Evolutionary conservation across 176 grass and related monocot species (phyloP).

Genomic region (Cenchrus americanus): DNA sequence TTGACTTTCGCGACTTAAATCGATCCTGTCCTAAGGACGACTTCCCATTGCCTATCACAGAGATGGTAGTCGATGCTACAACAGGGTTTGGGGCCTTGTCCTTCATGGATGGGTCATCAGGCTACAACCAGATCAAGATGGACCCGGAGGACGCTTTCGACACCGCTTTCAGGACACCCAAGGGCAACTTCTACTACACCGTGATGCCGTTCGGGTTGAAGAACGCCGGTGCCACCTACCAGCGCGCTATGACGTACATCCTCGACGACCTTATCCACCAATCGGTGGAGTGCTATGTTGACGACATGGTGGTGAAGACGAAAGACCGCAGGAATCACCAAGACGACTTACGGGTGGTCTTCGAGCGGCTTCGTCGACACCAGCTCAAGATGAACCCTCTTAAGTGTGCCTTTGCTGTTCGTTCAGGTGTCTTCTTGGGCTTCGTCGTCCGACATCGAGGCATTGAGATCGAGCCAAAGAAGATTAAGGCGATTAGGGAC

Average conservation of each 20-base stretch:
- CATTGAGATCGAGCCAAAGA: neutral
- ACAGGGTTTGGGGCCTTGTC: neutral
- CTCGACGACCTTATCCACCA: no score
- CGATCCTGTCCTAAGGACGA: neutral
- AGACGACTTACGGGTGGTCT: no score
- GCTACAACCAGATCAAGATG: neutral
- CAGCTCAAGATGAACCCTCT: neutral
- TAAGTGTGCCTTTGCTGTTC: constrained; percentile 34
- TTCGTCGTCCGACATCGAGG: neutral
- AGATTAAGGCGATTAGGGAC: neutral
- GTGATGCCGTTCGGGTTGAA: neutral
- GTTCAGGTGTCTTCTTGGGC: neutral
- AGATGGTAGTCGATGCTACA: neutral
- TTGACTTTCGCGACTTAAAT: neutral
- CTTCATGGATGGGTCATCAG: neutral
- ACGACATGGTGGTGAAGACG: no score
- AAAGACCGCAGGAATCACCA: no score
- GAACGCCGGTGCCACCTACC: no score
- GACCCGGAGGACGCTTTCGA: neutral
- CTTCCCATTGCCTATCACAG: neutral
- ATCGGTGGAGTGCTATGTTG: no score
- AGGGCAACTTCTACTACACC: neutral
- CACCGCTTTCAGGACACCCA: neutral
- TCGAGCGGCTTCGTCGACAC: neutral
- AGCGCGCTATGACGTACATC: neutral